phyloP scores from a whole-genome alignment of 108 stramenopile species.

The Cyclotella baltica region DNA sequence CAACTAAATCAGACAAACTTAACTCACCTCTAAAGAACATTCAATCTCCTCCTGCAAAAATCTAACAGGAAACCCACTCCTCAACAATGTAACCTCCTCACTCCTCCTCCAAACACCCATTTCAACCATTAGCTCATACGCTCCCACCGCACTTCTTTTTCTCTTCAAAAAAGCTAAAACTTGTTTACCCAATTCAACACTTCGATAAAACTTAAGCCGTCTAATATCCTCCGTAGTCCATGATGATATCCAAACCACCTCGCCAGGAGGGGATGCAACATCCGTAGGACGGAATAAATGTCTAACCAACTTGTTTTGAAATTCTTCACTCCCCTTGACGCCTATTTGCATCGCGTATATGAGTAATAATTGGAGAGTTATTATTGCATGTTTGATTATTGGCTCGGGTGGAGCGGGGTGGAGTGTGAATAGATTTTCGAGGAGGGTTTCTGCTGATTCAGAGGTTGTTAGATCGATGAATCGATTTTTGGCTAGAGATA shows the following conservation, averaged over 20 bases:
- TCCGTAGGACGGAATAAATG: constrained; percentile 54
- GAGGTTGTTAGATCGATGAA: constrained; percentile 65
- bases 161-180: constrained; percentile 58
- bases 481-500: constrained; percentile 41
- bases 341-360: constrained; percentile 71
- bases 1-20: background rate
- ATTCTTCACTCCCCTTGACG: constrained; percentile 62
- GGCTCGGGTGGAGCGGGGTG: background rate
- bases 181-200: constrained; percentile 53
- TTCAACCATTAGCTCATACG: constrained; percentile 68
- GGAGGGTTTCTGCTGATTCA: constrained; percentile 36
- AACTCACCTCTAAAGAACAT: constrained; percentile 38
- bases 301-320: constrained; percentile 51
- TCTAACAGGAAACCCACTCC: constrained; percentile 75
- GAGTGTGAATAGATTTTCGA: constrained; percentile 58
- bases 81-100: constrained; percentile 72
- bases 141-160: constrained; percentile 70
- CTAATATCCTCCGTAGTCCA: constrained; percentile 57
- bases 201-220: constrained; percentile 64
- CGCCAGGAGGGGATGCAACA: constrained; percentile 2
- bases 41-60: constrained; percentile 59
- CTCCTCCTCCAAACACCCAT: constrained; percentile 66
- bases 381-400: constrained; percentile 59
- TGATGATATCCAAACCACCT: constrained; percentile 11
- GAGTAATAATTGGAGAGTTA: constrained; percentile 67